Percentiles rank a stretch among this genome's conserved stretches.
Conservation (phyloP, 1,139 yeast species). For the Geotrichum bryndzae region DNA sequence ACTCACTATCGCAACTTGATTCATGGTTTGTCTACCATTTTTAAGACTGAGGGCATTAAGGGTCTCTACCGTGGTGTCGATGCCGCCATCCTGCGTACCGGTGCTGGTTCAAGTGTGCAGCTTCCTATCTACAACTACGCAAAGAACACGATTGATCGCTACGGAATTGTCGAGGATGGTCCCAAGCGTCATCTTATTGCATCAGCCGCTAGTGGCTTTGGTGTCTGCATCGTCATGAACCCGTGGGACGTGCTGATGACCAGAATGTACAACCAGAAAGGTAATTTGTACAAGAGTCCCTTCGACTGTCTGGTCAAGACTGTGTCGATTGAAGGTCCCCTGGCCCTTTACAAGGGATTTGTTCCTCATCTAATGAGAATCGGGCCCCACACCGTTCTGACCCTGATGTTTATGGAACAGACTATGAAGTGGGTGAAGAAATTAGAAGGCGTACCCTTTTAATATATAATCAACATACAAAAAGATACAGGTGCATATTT, state of each 20-base stretch:
- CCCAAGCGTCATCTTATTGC: conserved; percentile 68
- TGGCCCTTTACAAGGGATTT: conserved; percentile 90
- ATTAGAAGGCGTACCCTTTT: conserved; percentile 36
- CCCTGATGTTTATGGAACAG: conserved; percentile 92
- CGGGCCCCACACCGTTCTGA: conserved; percentile 90
- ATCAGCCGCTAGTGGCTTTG: conserved; percentile 77
- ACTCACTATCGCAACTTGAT: conserved; percentile 69
- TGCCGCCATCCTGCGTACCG: conserved; percentile 90
- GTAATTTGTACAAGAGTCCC: conserved; percentile 78
- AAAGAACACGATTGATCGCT: conserved; percentile 50
- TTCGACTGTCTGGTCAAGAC: conserved; percentile 84
- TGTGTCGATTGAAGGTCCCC: conserved; percentile 70
- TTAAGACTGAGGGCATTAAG: conserved; percentile 59
- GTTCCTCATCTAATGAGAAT: conserved; percentile 87
- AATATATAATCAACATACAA: conserved; percentile 2
- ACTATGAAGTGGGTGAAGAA: conserved; percentile 56
- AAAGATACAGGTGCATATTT: neutral
- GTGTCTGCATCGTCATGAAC: conserved; percentile 92
- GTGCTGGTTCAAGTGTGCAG: conserved; percentile 94
- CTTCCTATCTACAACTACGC: conserved; percentile 84
- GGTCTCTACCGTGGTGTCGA: conserved; percentile 90
- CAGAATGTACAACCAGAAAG: conserved; percentile 90
- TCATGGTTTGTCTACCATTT: conserved; percentile 63
- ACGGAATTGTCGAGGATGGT: conserved; percentile 54
- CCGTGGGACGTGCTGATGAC: conserved; percentile 96